Conservation (phyloP, 306 rosid genomes). For the Astragalus glycyphyllos region DNA sequence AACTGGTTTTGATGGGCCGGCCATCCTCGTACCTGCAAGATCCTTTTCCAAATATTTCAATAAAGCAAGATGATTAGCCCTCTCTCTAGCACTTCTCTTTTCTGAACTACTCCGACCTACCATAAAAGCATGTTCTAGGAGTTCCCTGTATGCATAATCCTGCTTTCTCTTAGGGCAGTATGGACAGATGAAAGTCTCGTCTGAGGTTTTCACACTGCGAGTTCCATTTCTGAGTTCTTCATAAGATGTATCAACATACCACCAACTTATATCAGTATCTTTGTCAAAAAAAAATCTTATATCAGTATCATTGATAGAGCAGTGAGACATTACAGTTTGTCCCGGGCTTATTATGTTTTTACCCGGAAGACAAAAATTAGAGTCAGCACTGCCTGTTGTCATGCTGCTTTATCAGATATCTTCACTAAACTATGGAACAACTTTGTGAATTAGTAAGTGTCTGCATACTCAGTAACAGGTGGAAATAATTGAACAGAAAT, state of each 20-base stretch:
- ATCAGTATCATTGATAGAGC: conserved; percentile 60
- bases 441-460: conserved; percentile 5
- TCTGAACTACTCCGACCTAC: conserved; percentile 86
- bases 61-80: conserved; percentile 87
- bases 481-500: background rate
- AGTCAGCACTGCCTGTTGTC: conserved; percentile 15
- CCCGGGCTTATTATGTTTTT: conserved; percentile 41
- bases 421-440: conserved; percentile 7
- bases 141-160: conserved; percentile 67
- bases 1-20: conserved; percentile 54
- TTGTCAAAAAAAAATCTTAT: no score
- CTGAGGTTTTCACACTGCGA: conserved; percentile 58
- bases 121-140: conserved; percentile 91
- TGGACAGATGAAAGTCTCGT: conserved; percentile 77
- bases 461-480: conserved; percentile 5
- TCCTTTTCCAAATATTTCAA: conserved; percentile 78
- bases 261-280: conserved; percentile 67
- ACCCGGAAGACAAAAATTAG: conserved; percentile 41
- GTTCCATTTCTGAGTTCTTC: conserved; percentile 75
- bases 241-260: conserved; percentile 64
- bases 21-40: conserved; percentile 48
- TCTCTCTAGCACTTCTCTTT: conserved; percentile 76
- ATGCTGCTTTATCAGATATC: conserved; percentile 24
- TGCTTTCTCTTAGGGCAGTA: conserved; percentile 75
- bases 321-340: conserved; percentile 52